phyloP scores from a whole-genome alignment of 2,329 filamentous ascomycete species.

The Trichophaea hybrida region DNA sequence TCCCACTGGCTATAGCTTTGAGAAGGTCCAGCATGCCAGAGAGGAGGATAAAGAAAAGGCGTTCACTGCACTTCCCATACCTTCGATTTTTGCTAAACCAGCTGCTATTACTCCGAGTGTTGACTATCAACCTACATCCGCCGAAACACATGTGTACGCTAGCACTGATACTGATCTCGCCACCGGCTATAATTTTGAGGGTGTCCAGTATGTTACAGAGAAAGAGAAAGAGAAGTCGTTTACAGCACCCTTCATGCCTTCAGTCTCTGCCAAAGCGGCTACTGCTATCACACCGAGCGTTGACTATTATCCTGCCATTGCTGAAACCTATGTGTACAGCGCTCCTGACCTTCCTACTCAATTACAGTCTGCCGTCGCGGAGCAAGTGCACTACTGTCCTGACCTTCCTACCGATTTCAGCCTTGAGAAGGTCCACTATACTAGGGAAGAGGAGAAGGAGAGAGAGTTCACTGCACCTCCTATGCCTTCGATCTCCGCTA shows the following conservation, averaged over 20 bases:
- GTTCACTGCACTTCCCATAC: not conserved
- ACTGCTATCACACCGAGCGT: not conserved
- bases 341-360: not conserved
- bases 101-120: no score
- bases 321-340: not conserved
- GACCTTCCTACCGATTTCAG: not conserved
- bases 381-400: not conserved
- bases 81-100: no score
- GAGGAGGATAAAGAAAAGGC: not conserved
- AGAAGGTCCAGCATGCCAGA: not conserved
- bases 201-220: not conserved
- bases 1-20: not conserved
- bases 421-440: not conserved
- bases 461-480: not conserved
- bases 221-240: not conserved
- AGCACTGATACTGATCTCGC: not conserved
- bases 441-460: not conserved
- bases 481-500: no score
- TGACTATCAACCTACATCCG: no score
- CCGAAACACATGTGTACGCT: no score
- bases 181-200: not conserved
- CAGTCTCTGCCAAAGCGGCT: not conserved
- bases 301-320: not conserved
- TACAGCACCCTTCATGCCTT: not conserved
- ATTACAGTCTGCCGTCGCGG: not conserved